Base-by-base conservation (phyloP, 306 rosid species). In the Pyrus bretschneideri region DNA sequence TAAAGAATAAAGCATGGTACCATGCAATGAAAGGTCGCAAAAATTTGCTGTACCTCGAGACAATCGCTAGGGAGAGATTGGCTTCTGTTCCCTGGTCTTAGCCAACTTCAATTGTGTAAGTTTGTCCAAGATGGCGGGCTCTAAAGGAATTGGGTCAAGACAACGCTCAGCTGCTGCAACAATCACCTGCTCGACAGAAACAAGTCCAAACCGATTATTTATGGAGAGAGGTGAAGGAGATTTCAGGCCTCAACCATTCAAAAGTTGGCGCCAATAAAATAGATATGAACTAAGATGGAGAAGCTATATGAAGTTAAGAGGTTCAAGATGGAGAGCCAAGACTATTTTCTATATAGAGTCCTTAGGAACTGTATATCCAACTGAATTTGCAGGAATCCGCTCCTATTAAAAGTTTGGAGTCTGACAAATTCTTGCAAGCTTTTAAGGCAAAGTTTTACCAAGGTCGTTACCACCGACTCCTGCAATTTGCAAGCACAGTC, bases 361-460 rank as follows among this genome's bases (percentile, higher is more conserved):
- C 97, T 89, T 42, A 95, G 73, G 82, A 86, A 95, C 75, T 90
- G 97, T 82, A 89, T 86, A 86, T 95, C 98, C 81, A 95, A 81
- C 76, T 95, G 98, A 88, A 95, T 84, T 88, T 92, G 98, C 83
- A 92, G 97, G 88, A 95, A 95, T 81, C 98, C 98, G 70, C 97
- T 95, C 70, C 97, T 87, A 80, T 91, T 95, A 79, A 88, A 92
- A 25, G 97, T 90, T 67, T 92, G 97, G 79, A 89, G 97, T 25
- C 97, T 88, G 40, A 82, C 90, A 63, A 89, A 90, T 89, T 95
- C 98, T 89, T 89, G 97, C 64, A 92, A 70, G 85, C 97, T 95
- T 84, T 95, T 92, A 69, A 95, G 97, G 77, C 91, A 83, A 78
- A 92, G 86, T 81, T 95, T 95, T 66, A 92, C 97, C n/a, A 84